These are phyloP conservation scores for Colletotrichum phormii DNA, from an alignment of 2,329 filamentous ascomycete genomes.

Conservation along the genomic window DNA sequence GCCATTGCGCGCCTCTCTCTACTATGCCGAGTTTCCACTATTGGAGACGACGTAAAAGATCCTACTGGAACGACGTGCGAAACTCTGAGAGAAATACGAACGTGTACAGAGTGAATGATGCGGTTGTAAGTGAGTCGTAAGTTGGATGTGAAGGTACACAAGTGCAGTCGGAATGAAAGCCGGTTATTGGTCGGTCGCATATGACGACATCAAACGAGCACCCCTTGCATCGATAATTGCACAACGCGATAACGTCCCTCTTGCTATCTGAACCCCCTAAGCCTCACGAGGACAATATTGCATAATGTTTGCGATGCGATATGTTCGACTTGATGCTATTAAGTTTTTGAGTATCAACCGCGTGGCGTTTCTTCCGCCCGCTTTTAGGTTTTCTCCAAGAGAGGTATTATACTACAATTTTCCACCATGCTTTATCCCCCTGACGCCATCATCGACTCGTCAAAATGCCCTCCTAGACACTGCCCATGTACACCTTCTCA, in stretches of 20 bases:
- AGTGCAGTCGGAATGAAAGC: neutral
- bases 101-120: no score
- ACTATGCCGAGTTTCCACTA: neutral
- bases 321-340: constrained; percentile 15
- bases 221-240: neutral
- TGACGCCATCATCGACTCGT: constrained; percentile 2
- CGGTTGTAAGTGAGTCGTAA: neutral
- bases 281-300: no score
- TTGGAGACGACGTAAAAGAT: neutral
- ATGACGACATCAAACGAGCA: constrained; percentile 21
- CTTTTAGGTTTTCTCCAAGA: neutral
- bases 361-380: neutral
- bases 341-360: constrained; percentile 8
- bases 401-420: constrained; percentile 27
- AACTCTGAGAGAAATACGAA: no score
- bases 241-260: neutral
- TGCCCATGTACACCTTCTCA: neutral
- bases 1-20: neutral
- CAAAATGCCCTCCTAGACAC: neutral
- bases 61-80: no score
- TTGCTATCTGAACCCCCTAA: no score
- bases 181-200: neutral
- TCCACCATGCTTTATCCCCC: neutral
- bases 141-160: no score
- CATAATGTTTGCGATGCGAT: no score